These are phyloP conservation scores for Tulasnella sp. DNA, from an alignment of 768 basidiomycete species.

Conservation along the genomic window DNA sequence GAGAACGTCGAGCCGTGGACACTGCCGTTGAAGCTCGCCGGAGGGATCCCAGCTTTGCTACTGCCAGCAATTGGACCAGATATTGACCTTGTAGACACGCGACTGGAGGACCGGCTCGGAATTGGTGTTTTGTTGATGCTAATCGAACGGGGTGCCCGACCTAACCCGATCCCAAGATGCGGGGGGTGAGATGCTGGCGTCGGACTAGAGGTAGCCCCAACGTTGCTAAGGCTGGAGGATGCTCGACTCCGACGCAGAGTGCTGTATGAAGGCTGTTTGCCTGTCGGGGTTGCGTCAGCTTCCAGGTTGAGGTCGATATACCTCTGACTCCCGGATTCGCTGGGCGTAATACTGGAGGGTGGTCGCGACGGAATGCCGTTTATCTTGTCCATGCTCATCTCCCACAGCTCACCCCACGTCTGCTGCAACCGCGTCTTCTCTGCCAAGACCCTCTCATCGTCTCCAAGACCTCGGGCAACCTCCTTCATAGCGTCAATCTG, in stretches of 20 bases:
- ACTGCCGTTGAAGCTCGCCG: conserved; percentile 29
- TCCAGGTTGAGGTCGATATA: neutral
- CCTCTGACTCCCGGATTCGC: conserved; percentile 1
- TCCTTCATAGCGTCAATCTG: conserved; percentile 43
- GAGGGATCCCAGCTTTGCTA: neutral
- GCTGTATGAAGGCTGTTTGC: neutral
- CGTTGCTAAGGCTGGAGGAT: neutral
- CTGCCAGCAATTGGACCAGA: conserved; percentile 49
- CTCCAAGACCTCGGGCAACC: conserved; percentile 37
- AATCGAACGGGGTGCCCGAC: neutral
- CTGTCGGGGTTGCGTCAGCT: neutral
- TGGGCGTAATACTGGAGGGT: conserved; percentile 9
- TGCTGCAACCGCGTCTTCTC: conserved; percentile 65
- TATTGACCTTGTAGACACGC: conserved; percentile 45
- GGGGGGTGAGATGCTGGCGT: neutral
- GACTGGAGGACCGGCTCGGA: conserved; percentile 47
- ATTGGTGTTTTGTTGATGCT: conserved; percentile 23
- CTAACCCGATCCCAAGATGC: neutral
- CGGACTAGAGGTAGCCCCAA: neutral
- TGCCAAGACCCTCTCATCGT: conserved; percentile 52
- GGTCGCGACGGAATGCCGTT: conserved; percentile 18
- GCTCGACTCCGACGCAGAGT: neutral
- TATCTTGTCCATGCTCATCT: conserved; percentile 68
- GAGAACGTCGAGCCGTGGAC: conserved; percentile 63
- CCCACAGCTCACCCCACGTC: conserved; percentile 71